Evolutionary conservation across 2,329 filamentous ascomycete species (phyloP).

Genomic region (Fusarium verrucosum): DNA sequence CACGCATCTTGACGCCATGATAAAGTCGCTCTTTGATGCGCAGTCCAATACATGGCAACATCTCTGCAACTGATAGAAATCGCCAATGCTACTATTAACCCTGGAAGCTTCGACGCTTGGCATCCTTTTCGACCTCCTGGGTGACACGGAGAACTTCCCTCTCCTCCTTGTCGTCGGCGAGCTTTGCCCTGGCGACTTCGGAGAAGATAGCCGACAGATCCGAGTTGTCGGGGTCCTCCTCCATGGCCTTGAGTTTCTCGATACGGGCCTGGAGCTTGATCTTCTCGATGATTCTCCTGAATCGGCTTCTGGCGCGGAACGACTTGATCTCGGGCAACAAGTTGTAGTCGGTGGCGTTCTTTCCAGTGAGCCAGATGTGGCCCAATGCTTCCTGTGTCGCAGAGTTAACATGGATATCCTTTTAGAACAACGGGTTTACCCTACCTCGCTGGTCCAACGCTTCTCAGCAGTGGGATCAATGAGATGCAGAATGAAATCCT

Average conservation of each 20-base stretch:
- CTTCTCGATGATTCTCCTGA: slow-evolving; percentile 93
- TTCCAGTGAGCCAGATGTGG: slow-evolving; percentile 89
- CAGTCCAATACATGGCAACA: not conserved
- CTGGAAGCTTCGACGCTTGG: slow-evolving; percentile 48
- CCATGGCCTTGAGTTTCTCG: slow-evolving; percentile 90
- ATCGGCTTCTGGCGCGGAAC: slow-evolving; percentile 89
- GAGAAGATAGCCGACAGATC: slow-evolving; percentile 77
- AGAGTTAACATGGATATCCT: slow-evolving; percentile 29
- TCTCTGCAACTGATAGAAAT: slow-evolving; percentile 1
- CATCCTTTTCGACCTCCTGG: slow-evolving; percentile 64
- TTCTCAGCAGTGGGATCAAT: slow-evolving; percentile 81
- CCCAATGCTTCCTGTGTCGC: slow-evolving; percentile 72
- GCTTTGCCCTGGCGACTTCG: slow-evolving; percentile 93
- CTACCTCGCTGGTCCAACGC: slow-evolving; percentile 79
- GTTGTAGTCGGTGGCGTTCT: slow-evolving; percentile 94
- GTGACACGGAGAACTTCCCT: slow-evolving; percentile 77
- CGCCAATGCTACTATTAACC: slow-evolving; percentile 5
- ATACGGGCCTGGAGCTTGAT: slow-evolving; percentile 97
- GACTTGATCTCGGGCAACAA: slow-evolving; percentile 95
- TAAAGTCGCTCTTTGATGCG: not conserved
- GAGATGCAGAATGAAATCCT: slow-evolving; percentile 87
- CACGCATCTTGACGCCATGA: not conserved
- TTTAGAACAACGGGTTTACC: slow-evolving; percentile 36
- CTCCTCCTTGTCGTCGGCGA: slow-evolving; percentile 79
- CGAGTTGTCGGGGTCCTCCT: slow-evolving; percentile 78